phyloP scores from a whole-genome alignment of 257 asterid genomes.

The Penstemon davidsonii region DNA sequence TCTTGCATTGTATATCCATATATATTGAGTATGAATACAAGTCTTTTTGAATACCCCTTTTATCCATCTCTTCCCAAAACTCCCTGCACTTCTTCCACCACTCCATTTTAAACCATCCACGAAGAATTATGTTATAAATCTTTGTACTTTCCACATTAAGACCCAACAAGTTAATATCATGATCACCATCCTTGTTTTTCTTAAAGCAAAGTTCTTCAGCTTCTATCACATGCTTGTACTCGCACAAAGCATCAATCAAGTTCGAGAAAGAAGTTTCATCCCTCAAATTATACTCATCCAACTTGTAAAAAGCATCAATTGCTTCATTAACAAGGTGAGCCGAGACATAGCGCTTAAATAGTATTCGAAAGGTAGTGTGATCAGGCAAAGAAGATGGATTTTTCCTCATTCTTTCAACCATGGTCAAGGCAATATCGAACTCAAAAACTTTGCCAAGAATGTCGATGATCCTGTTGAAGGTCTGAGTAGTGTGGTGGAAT shows the following conservation, averaged over 20 bases:
- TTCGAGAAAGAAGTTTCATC: slow-evolving; percentile 68
- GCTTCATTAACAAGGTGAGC: slow-evolving; percentile 87
- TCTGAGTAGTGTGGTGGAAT: slow-evolving; percentile 63
- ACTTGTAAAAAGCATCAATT: slow-evolving; percentile 56
- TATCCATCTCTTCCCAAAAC: slow-evolving; percentile 94
- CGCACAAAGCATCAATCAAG: slow-evolving; percentile 82
- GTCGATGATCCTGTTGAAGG: slow-evolving; percentile 66
- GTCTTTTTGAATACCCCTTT: slow-evolving; percentile 64
- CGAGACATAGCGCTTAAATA: slow-evolving; percentile 73
- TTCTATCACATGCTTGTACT: slow-evolving; percentile 85
- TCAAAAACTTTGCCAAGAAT: slow-evolving; percentile 86
- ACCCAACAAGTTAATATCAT: slow-evolving; percentile 23
- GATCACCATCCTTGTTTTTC: slow-evolving; percentile 28
- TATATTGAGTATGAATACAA: slow-evolving; percentile 76
- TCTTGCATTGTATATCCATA: slow-evolving; percentile 84
- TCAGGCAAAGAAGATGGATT: slow-evolving; percentile 50
- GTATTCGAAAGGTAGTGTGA: slow-evolving; percentile 64
- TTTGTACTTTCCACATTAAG: slow-evolving; percentile 47
- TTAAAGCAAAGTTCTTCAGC: slow-evolving; percentile 85
- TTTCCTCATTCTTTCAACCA: slow-evolving; percentile 56
- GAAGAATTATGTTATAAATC: slow-evolving; percentile 69
- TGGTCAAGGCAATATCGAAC: slow-evolving; percentile 61
- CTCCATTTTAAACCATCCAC: slow-evolving; percentile 80
- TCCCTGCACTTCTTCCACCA: slow-evolving; percentile 89
- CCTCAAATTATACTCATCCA: slow-evolving; percentile 62